Percentiles rank a stretch among this genome's conserved stretches.
These are phyloP conservation scores for Primulina huaijiensis DNA, from an alignment of 257 asterid genomes.

Conservation along the genomic window DNA sequence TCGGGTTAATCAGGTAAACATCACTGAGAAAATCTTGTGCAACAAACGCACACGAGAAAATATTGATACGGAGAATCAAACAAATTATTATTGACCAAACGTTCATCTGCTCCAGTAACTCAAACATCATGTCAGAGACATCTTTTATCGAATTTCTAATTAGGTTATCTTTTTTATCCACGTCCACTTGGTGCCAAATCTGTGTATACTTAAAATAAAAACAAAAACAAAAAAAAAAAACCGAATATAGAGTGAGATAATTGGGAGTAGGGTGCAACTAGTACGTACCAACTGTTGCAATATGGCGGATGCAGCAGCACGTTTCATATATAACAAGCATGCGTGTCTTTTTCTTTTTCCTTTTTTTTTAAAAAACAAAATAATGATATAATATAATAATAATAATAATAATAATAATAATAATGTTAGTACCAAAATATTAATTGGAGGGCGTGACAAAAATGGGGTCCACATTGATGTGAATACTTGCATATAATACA, in stretches of 20 bases:
- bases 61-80: no score
- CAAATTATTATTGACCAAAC: no score
- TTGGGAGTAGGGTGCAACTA: background rate
- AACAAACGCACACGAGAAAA: no score
- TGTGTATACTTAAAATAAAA: background rate
- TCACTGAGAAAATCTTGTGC: no score
- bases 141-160: no score
- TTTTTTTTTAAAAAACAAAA: background rate
- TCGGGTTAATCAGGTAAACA: no score
- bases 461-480: constrained; percentile 33
- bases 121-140: no score
- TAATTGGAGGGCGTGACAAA: constrained; percentile 48
- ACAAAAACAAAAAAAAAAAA: no score
- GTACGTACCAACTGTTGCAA: background rate
- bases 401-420: background rate
- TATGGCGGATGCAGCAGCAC: background rate
- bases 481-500: background rate
- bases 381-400: background rate
- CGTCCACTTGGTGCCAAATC: background rate
- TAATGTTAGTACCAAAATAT: constrained; percentile 20
- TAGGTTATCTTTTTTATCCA: no score
- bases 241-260: background rate
- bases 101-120: no score
- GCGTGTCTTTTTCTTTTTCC: constrained; percentile 2
- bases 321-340: constrained; percentile 29